phyloP scores from a whole-genome alignment of 768 basidiomycete species.

The Tricholomella constricta region DNA sequence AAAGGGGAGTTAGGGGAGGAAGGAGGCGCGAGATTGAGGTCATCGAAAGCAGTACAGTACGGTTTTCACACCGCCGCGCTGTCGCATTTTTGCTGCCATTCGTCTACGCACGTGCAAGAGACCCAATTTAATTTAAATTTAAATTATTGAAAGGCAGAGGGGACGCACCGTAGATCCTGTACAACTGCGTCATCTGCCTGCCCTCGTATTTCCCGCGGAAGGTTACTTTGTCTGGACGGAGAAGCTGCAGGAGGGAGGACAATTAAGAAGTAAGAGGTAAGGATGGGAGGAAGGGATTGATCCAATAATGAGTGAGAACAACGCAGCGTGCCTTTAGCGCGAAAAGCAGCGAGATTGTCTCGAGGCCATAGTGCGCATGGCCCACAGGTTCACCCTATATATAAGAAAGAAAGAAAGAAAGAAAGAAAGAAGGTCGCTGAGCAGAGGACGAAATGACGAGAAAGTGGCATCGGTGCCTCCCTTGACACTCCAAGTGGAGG shows the following conservation, averaged over 20 bases:
- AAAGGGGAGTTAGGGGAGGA: too few species aligned
- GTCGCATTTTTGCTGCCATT: slow-evolving; percentile 99
- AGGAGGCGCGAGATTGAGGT: too few species aligned
- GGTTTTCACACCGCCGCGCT: slow-evolving; percentile 95
- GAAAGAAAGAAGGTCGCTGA: too few species aligned
- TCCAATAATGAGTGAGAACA: slow-evolving; percentile 94
- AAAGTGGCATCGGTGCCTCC: too few species aligned
- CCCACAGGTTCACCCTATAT: slow-evolving; percentile 95
- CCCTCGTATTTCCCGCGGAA: slow-evolving; percentile 96
- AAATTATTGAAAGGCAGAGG: too few species aligned
- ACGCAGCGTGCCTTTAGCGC: slow-evolving; percentile 92
- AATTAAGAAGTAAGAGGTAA: slow-evolving; percentile 76
- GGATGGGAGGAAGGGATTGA: slow-evolving; percentile 95
- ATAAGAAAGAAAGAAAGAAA: too few species aligned
- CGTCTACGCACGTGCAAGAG: slow-evolving; percentile 68
- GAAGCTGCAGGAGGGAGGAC: too few species aligned
- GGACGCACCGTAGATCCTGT: slow-evolving; percentile 97
- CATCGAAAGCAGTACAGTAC: slow-evolving; percentile 96
- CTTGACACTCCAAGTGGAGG: too few species aligned
- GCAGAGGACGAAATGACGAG: too few species aligned
- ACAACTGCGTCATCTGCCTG: slow-evolving; percentile 96
- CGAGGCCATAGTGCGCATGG: slow-evolving; percentile 92
- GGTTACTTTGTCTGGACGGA: too few species aligned
- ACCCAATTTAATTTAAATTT: background rate
- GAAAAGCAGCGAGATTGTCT: slow-evolving; percentile 88